Conservation (phyloP, 495 filamentous ascomycete species). For the Penicilliopsis zonata region DNA sequence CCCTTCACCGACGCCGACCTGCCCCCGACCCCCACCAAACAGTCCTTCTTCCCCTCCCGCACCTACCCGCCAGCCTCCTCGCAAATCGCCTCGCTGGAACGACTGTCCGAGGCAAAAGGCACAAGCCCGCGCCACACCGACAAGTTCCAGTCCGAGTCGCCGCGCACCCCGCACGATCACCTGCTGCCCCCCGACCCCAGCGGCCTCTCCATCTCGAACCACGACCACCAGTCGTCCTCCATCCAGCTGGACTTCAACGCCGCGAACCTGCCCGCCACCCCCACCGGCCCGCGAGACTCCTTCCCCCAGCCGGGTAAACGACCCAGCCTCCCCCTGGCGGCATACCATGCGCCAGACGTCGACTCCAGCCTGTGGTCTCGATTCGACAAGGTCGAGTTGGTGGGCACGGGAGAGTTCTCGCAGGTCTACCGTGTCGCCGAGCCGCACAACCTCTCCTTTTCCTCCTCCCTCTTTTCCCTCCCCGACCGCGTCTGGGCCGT, state of each 20-base stretch:
- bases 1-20: conserved; percentile 58
- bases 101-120: conserved; percentile 20
- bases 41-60: conserved; percentile 35
- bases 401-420: conserved; percentile 87
- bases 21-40: conserved; percentile 89
- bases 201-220: conserved; percentile 61
- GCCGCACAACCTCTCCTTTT: conserved; percentile 25
- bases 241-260: conserved; percentile 29
- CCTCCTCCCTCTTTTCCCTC: conserved; percentile 30
- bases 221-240: conserved; percentile 27
- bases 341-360: conserved; percentile 48
- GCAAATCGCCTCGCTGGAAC: conserved; percentile 28
- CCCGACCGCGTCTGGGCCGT: conserved; percentile 67
- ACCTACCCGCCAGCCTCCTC: conserved; percentile 28
- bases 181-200: conserved; percentile 73
- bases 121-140: conserved; percentile 13
- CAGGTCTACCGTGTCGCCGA: conserved; percentile 72
- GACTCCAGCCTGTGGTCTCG: conserved; percentile 55
- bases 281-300: conserved; percentile 57
- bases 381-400: conserved; percentile 64
- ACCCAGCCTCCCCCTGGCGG: conserved; percentile 40
- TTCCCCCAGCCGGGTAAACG: conserved; percentile 36
- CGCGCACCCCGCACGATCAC: conserved; percentile 67
- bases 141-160: conserved; percentile 42
- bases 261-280: conserved; percentile 59